Percentiles rank a stretch among this genome's conserved stretches.
phyloP scores from a whole-genome alignment of 805 yeast species.

The Saturnispora kantuleensis region DNA sequence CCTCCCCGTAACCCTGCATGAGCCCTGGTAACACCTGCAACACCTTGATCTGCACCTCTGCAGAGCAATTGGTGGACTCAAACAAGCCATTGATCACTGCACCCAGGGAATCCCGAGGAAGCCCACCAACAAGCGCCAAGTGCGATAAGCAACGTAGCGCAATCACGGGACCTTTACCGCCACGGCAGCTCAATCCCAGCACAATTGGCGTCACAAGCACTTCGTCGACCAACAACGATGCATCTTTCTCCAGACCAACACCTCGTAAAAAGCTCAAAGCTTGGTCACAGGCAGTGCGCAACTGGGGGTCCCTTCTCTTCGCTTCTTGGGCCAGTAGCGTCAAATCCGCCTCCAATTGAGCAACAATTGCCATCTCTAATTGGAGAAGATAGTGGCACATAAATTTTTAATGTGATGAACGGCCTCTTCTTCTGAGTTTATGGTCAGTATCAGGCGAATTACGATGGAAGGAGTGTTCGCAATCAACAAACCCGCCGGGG shows the following conservation, averaged over 20 bases:
- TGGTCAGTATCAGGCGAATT: not conserved
- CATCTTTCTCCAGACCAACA: too few species aligned
- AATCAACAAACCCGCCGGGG: slow-evolving; percentile 78
- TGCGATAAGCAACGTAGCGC: slow-evolving; percentile 65
- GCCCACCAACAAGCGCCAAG: slow-evolving; percentile 41
- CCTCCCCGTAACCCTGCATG: slow-evolving; percentile 50
- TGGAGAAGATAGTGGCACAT: not conserved
- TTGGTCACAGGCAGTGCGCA: slow-evolving; percentile 46
- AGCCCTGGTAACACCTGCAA: slow-evolving; percentile 74
- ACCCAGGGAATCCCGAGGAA: slow-evolving; percentile 44
- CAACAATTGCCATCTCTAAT: slow-evolving; percentile 33
- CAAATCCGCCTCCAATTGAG: slow-evolving; percentile 49
- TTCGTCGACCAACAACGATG: too few species aligned
- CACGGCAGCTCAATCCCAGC: too few species aligned
- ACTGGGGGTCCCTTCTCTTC: slow-evolving; percentile 59
- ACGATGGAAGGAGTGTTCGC: slow-evolving; percentile 90
- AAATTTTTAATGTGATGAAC: not conserved
- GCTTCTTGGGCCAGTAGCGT: slow-evolving; percentile 55
- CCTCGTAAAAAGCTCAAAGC: slow-evolving; percentile 21
- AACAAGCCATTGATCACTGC: slow-evolving; percentile 56
- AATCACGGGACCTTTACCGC: slow-evolving; percentile 18
- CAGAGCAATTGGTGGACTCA: slow-evolving; percentile 66
- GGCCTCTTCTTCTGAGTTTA: not conserved
- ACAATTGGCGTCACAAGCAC: too few species aligned
- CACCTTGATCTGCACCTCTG: slow-evolving; percentile 78